Base-by-base conservation (phyloP, 805 yeast species). In the Lipomyces starkeyi region DNA sequence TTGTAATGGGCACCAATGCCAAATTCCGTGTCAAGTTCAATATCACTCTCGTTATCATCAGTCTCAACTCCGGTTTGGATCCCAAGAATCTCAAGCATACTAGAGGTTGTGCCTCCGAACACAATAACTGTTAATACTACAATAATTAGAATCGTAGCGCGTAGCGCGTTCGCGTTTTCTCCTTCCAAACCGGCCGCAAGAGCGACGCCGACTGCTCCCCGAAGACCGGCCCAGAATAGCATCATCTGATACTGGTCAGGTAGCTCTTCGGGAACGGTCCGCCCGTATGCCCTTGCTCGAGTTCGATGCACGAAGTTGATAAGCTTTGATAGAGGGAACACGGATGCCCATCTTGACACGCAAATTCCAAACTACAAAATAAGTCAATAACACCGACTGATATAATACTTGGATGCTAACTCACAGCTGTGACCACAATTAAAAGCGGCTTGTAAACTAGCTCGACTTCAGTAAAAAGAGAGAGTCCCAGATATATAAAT, bases 201-300 rank as follows among this genome's bases (percentile, higher is more conserved):
- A 0, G 99, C 99, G 3, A 95, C 99, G 72, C 99, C 99, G 47
- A 95, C 99, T 0, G 99, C 99, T 68, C 99, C 99, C 76, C 99
- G 85, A 65, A 95, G 83, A 2, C 99, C 99, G 2, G 99, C 99
- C 99, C 99, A 95, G 78, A 95, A 95, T 61, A 94, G 92, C 99
- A 95, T 95, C 91, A 93, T 92, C 80, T 95, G 99, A 79, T 95
- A 95, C 69, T 90, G 91, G 75, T 91, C 94, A 32, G 97, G 95
- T 70, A 95, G 93, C 80, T 94, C 98, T 74, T 93, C 97, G 1
- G 91, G 90, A 11, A 84, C 37, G 75, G 61, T 14, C 72, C 75
- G 76, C 11, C 72, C 73, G 2, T 56, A 61, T 3, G 69, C 69
- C n/a, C 85, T 83, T 27, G 85, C 82, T 72, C 88, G 85, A 13